phyloP scores from a whole-genome alignment of 2,329 filamentous ascomycete genomes.

The Colletotrichum melonis region DNA sequence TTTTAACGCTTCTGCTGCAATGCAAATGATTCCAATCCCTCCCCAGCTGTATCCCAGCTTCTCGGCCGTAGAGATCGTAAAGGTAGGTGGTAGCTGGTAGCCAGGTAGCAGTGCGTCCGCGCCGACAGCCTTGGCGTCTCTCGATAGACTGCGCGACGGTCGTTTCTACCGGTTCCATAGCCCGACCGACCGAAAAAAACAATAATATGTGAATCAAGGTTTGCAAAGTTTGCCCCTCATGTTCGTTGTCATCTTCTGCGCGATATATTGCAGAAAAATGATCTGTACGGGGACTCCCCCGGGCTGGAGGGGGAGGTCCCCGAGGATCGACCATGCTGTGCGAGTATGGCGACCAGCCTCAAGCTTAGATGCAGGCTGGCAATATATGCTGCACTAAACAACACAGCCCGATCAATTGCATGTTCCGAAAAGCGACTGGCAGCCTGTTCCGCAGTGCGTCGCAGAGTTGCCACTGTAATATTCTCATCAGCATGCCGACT shows the following conservation, averaged over 20 bases:
- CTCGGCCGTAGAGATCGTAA: slow-evolving; percentile 20
- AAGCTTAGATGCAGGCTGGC: slow-evolving; percentile 18
- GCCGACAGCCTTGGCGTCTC: slow-evolving; percentile 9
- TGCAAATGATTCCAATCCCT: neutral
- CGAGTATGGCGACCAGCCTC: neutral
- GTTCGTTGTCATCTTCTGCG: slow-evolving; percentile 20
- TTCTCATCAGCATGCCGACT: slow-evolving; percentile 18
- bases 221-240: slow-evolving; percentile 7
- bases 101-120: slow-evolving; percentile 3
- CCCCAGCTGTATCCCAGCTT: slow-evolving; percentile 2
- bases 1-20: slow-evolving; percentile 18
- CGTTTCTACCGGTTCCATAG: neutral
- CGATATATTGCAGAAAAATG: slow-evolving; percentile 3
- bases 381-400: neutral
- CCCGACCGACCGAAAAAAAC: slow-evolving; percentile 17
- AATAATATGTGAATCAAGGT: neutral
- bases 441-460: slow-evolving; percentile 47
- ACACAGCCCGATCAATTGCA: slow-evolving; percentile 40
- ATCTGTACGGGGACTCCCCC: neutral
- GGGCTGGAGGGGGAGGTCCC: neutral
- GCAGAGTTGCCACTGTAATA: slow-evolving; percentile 41
- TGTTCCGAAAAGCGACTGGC: slow-evolving; percentile 47
- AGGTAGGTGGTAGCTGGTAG: neutral
- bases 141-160: neutral
- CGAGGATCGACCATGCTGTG: slow-evolving; percentile 17